phyloP scores from a whole-genome alignment of 148 eudicot species.

The Persicaria maculosa region DNA sequence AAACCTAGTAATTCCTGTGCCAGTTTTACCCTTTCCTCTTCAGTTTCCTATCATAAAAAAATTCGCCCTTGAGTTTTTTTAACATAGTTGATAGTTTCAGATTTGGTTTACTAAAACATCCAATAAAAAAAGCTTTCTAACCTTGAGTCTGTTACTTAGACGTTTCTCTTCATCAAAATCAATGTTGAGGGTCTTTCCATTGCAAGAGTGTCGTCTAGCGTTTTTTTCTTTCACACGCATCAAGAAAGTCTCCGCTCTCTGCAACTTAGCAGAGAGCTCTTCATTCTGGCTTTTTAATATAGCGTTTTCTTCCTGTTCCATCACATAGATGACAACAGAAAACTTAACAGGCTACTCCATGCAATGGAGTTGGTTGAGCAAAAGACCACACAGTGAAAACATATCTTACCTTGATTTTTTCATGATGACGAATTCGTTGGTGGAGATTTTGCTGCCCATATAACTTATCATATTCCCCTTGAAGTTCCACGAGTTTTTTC shows the following conservation, averaged over 20 bases:
- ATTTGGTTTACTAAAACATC: not conserved
- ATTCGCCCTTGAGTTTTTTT: not conserved
- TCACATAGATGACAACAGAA: not conserved
- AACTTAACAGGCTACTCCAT: not conserved
- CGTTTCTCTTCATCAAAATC: conserved; percentile 43
- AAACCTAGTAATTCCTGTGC: conserved; percentile 58
- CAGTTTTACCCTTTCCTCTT: conserved; percentile 61
- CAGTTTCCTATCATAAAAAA: conserved; percentile 47
- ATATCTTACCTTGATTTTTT: conserved; percentile 76
- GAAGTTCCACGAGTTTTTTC: conserved; percentile 54
- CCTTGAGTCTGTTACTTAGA: conserved; percentile 49
- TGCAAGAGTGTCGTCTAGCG: conserved; percentile 33
- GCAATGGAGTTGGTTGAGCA: not conserved
- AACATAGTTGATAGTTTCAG: not conserved
- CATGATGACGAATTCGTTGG: conserved; percentile 91
- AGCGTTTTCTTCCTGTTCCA: conserved; percentile 88
- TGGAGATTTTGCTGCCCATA: conserved; percentile 92
- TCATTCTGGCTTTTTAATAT: conserved; percentile 60
- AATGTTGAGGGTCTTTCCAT: conserved; percentile 36
- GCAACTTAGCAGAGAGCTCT: conserved; percentile 47
- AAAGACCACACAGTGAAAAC: not conserved
- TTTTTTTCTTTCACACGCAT: conserved; percentile 46
- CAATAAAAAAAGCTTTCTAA: conserved; percentile 15
- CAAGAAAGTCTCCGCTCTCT: conserved; percentile 42
- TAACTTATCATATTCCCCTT: conserved; percentile 61